Conservation (phyloP, 2,329 filamentous ascomycete species). For the Thelonectria rubi region DNA sequence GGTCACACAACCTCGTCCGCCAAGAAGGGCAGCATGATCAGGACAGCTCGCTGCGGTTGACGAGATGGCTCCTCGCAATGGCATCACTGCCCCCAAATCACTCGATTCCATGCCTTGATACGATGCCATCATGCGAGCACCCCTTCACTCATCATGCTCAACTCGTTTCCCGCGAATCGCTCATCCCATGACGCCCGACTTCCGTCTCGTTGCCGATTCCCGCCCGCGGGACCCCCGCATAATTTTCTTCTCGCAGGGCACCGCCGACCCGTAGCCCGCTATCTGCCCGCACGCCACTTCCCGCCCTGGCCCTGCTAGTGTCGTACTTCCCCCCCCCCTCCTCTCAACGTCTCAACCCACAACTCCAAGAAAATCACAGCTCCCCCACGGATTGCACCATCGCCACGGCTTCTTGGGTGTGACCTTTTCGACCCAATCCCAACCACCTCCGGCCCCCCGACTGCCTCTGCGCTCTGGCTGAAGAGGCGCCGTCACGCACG, state of each 20-base stretch:
- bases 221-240: slow-evolving; percentile 35
- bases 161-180: neutral
- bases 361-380: slow-evolving; percentile 36
- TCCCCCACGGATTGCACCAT: slow-evolving; percentile 41
- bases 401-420: slow-evolving; percentile 29
- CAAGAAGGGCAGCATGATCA: no score
- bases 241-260: neutral
- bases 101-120: neutral
- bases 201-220: neutral
- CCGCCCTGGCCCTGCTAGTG: slow-evolving; percentile 28
- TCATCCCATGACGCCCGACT: slow-evolving; percentile 7
- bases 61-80: neutral
- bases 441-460: slow-evolving; percentile 6
- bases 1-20: no score
- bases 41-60: neutral
- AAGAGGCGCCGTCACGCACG: slow-evolving; percentile 6
- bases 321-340: slow-evolving; percentile 14
- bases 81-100: neutral
- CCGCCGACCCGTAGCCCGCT: slow-evolving; percentile 21
- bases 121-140: neutral
- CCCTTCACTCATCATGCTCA: neutral
- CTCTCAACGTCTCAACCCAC: slow-evolving; percentile 33
- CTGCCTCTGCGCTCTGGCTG: neutral
- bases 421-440: slow-evolving; percentile 24
- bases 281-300: slow-evolving; percentile 17